phyloP scores from a whole-genome alignment of 2,329 filamentous ascomycete species.

The Penicillium concentricum region DNA sequence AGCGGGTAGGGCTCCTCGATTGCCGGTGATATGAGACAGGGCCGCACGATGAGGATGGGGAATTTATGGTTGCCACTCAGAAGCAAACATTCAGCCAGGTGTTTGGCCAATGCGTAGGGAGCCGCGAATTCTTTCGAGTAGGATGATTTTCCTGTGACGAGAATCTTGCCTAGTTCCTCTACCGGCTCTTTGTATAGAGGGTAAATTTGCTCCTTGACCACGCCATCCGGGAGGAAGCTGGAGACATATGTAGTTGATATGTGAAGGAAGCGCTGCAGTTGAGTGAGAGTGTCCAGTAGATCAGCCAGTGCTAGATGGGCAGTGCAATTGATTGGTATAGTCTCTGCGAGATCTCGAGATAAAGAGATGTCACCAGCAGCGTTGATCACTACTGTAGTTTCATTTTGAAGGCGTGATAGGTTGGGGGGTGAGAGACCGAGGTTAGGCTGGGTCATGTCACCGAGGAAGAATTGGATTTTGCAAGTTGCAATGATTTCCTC shows the following conservation, averaged over 20 bases:
- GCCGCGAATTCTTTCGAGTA: constrained; percentile 9
- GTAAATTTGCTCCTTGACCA: constrained; percentile 9
- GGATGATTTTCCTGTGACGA: constrained; percentile 6
- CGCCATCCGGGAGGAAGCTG: constrained; percentile 12
- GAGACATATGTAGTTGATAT: constrained; percentile 13
- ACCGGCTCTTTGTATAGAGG: neutral
- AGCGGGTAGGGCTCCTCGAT: constrained; percentile 16
- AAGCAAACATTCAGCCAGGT: constrained; percentile 17
- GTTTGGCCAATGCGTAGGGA: constrained; percentile 20
- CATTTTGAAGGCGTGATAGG: constrained; percentile 5
- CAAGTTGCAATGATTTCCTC: constrained; percentile 21
- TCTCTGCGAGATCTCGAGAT: constrained; percentile 6
- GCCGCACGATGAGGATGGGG: constrained; percentile 16
- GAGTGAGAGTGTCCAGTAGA: constrained; percentile 5
- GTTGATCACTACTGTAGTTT: constrained; percentile 18
- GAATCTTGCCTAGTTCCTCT: constrained; percentile 7
- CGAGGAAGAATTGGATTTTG: constrained; percentile 17
- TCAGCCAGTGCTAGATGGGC: constrained; percentile 2
- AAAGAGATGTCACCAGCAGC: constrained; percentile 19
- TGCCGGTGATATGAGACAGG: constrained; percentile 18
- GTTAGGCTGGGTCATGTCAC: constrained; percentile 16
- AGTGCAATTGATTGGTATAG: constrained; percentile 15
- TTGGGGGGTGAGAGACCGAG: constrained; percentile 9
- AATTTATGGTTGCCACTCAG: neutral
- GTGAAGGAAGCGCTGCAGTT: constrained; percentile 11